These are phyloP conservation scores for Globisporangium alternatum DNA, from an alignment of 352 stramenopile species.

Conservation along the genomic window DNA sequence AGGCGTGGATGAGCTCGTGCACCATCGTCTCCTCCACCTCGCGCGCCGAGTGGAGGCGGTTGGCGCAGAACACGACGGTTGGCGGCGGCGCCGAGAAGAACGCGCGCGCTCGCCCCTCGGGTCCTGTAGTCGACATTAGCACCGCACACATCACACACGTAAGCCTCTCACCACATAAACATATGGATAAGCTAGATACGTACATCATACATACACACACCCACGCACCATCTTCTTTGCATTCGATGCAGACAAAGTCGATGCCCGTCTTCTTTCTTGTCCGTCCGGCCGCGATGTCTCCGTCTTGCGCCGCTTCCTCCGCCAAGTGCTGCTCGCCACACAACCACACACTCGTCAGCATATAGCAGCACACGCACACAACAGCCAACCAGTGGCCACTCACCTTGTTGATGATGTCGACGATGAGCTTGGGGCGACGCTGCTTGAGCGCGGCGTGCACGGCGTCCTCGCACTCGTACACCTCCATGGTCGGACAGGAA, in stretches of 20 bases:
- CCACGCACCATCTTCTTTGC: slow-evolving; percentile 52
- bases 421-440: slow-evolving; percentile 58
- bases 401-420: slow-evolving; percentile 79
- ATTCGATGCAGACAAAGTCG: slow-evolving; percentile 80
- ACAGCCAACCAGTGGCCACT: background rate
- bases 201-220: background rate
- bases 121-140: slow-evolving; percentile 29
- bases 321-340: slow-evolving; percentile 38
- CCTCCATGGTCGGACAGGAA: slow-evolving; percentile 46
- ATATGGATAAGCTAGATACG: too few relatives aligned
- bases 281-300: slow-evolving; percentile 12
- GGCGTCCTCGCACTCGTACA: slow-evolving; percentile 77
- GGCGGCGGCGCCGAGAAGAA: slow-evolving; percentile 83
- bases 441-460: slow-evolving; percentile 73
- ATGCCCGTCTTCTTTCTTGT: slow-evolving; percentile 28
- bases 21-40: slow-evolving; percentile 85
- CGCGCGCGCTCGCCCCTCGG: slow-evolving; percentile 67
- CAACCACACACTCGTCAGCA: slow-evolving; percentile 7
- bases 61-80: slow-evolving; percentile 82
- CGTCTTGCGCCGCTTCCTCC: slow-evolving; percentile 28
- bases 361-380: background rate
- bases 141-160: background rate
- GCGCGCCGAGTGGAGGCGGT: slow-evolving; percentile 60
- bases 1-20: slow-evolving; percentile 84
- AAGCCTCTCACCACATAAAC: background rate